Evolutionary conservation across 1,284 basidiomycete species (phyloP).

Genomic region (Porogramme epimiltina): DNA sequence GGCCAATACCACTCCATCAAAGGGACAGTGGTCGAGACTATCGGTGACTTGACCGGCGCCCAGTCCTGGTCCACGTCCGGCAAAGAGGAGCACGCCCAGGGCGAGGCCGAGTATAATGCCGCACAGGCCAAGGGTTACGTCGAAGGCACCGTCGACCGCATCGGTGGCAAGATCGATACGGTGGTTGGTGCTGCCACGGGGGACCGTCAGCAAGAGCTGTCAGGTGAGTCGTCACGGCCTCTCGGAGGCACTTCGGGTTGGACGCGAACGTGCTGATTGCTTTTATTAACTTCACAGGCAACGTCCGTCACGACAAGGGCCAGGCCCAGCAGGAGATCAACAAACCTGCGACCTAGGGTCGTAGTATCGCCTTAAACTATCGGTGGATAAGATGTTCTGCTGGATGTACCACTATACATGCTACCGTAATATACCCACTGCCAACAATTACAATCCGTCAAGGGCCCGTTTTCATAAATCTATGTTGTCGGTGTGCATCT

Average conservation of each 20-base stretch:
- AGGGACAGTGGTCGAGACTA: constrained; percentile 61
- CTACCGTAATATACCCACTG: too few relatives aligned
- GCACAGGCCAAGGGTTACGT: constrained; percentile 56
- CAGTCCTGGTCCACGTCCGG: constrained; percentile 55
- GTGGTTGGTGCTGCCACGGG: constrained; percentile 37
- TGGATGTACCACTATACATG: too few relatives aligned
- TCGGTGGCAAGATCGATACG: constrained; percentile 68
- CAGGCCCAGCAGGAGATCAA: constrained; percentile 56
- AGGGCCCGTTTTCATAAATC: too few relatives aligned
- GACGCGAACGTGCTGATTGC: background rate
- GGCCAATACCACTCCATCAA: constrained; percentile 66
- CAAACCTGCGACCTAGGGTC: constrained; percentile 1
- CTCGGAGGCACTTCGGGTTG: background rate
- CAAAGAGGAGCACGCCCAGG: constrained; percentile 66
- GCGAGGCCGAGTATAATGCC: constrained; percentile 63
- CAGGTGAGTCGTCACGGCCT: constrained; percentile 43
- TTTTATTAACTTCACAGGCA: constrained; percentile 38
- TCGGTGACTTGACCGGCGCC: constrained; percentile 52
- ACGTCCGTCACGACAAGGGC: constrained; percentile 62
- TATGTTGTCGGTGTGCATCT: too few relatives aligned
- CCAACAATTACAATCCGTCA: too few relatives aligned
- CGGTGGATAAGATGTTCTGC: too few relatives aligned
- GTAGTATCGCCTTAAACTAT: too few relatives aligned
- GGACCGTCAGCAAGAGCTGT: constrained; percentile 60
- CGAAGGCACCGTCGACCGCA: constrained; percentile 60